These are phyloP conservation scores for Ogataea ganodermae DNA, from an alignment of 805 yeast genomes.

Conservation along the genomic window DNA sequence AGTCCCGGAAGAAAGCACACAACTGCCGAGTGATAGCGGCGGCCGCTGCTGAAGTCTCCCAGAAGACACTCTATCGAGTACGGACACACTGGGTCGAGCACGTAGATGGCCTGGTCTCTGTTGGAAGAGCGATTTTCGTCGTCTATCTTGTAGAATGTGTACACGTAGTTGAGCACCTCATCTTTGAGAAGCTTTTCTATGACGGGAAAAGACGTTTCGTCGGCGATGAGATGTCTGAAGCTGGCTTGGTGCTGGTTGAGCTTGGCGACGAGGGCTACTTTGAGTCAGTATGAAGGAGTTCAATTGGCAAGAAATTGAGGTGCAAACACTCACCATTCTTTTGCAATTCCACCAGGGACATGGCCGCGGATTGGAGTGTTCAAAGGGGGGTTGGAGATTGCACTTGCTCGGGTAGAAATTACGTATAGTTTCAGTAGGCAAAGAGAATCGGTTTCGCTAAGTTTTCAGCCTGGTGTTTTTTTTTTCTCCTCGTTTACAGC, in stretches of 20 bases:
- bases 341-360: conserved; percentile 20
- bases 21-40: conserved; percentile 75
- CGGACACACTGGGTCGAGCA: conserved; percentile 62
- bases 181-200: conserved; percentile 29
- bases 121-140: conserved; percentile 32
- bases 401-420: too few species aligned
- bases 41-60: conserved; percentile 69
- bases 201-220: conserved; percentile 31
- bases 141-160: conserved; percentile 34
- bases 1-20: conserved; percentile 70
- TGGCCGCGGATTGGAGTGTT: neutral
- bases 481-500: neutral
- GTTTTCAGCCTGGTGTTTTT: too few species aligned
- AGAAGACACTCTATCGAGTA: conserved; percentile 74
- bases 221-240: conserved; percentile 35
- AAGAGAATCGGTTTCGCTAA: too few species aligned
- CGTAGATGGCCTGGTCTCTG: conserved; percentile 68
- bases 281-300: conserved; percentile 1
- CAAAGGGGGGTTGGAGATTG: too few species aligned
- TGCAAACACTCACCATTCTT: conserved; percentile 22
- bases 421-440: too few species aligned
- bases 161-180: conserved; percentile 33
- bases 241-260: conserved; percentile 22
- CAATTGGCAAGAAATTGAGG: neutral
- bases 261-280: conserved; percentile 21